Evolutionary conservation across 208 protist species (phyloP).

Genomic region (Acanthamoeba quina): DNA sequence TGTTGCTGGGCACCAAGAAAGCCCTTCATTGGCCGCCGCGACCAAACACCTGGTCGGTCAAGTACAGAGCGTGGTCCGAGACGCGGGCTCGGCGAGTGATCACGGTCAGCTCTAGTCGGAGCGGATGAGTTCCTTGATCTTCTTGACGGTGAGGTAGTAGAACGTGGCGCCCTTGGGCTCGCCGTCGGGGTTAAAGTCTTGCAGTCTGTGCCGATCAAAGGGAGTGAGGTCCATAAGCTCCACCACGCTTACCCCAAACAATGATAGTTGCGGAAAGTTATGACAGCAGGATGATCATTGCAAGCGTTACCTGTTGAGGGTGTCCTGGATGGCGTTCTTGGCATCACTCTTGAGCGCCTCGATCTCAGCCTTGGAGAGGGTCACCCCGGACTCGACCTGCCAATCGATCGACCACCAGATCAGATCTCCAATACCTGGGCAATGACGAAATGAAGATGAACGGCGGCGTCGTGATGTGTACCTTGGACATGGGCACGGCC

Average conservation of each 20-base stretch:
- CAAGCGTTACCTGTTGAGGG: conserved; percentile 35
- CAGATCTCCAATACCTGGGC: background rate
- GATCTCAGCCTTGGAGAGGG: conserved; percentile 25
- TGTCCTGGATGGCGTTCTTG: background rate
- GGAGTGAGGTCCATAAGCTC: too few species aligned
- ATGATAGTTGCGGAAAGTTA: too few species aligned
- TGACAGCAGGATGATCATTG: background rate
- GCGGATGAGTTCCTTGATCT: conserved; percentile 69
- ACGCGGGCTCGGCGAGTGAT: too few species aligned
- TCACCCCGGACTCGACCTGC: background rate
- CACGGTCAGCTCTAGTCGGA: background rate
- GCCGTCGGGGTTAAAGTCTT: conserved; percentile 1
- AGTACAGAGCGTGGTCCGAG: background rate
- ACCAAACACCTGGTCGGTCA: background rate
- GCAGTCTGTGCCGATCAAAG: background rate
- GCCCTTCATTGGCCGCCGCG: too few species aligned
- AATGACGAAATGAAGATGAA: background rate
- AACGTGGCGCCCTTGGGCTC: conserved; percentile 18
- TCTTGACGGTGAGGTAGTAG: conserved; percentile 69
- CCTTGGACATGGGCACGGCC: background rate
- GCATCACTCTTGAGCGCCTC: conserved; percentile 11
- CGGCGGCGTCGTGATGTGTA: background rate
- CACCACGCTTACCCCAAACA: too few species aligned
- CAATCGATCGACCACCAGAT: background rate
- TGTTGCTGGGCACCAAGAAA: background rate